A percentile compares a stretch with the other conserved stretches of the same genome.
Evolutionary conservation across 192 early-diverging fungal genomes (phyloP).

Genomic region (Pilobolus umbonatus): DNA sequence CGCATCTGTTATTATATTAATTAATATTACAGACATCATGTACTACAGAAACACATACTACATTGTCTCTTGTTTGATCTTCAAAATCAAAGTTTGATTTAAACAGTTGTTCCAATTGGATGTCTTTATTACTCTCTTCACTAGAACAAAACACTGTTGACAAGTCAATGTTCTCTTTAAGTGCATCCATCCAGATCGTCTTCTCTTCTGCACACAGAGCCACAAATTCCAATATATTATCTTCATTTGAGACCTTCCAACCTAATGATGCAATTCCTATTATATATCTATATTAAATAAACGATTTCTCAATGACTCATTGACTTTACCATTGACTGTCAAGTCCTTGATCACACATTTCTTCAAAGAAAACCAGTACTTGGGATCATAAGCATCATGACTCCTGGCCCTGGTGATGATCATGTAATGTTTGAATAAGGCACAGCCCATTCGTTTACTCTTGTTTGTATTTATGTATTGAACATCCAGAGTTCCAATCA

Average conservation of each 20-base stretch:
- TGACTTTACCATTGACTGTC: slow-evolving; percentile 8
- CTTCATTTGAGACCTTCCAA: slow-evolving; percentile 20
- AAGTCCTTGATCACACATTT: slow-evolving; percentile 54
- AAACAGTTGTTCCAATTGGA: slow-evolving; percentile 26
- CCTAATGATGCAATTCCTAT: background rate
- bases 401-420: slow-evolving; percentile 55
- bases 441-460: slow-evolving; percentile 52
- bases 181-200: slow-evolving; percentile 45
- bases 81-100: slow-evolving; percentile 25
- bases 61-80: background rate
- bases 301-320: background rate
- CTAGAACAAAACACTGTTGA: slow-evolving; percentile 24
- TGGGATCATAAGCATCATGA: slow-evolving; percentile 42
- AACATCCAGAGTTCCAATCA: slow-evolving; percentile 46
- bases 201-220: slow-evolving; percentile 50
- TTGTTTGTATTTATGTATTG: slow-evolving; percentile 34
- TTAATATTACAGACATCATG: background rate
- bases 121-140: slow-evolving; percentile 4
- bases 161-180: slow-evolving; percentile 41
- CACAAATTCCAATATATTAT: slow-evolving; percentile 48
- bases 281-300: slow-evolving; percentile 3
- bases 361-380: slow-evolving; percentile 64
- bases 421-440: slow-evolving; percentile 57
- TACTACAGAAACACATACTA: background rate
- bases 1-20: background rate